phyloP scores from a whole-genome alignment of 2,329 filamentous ascomycete species.

The Nemania sp. region DNA sequence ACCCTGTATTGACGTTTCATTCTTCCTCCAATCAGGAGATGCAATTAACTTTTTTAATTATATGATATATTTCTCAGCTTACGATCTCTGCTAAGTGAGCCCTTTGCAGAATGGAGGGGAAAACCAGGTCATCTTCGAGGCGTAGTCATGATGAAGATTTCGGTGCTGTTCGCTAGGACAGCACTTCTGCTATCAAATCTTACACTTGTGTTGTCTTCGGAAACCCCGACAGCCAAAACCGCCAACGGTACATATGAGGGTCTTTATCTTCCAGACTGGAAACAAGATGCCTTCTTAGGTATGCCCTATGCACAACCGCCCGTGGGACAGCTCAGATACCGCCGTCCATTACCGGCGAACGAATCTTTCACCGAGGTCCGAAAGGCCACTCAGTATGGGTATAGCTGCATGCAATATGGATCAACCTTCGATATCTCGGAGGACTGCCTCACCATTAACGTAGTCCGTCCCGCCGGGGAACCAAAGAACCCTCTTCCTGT shows the following conservation, averaged over 20 bases:
- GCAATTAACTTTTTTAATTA: not conserved
- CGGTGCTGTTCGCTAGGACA: not conserved
- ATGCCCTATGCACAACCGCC: constrained; percentile 57
- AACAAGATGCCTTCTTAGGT: constrained; percentile 57
- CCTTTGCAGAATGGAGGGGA: not conserved
- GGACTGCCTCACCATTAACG: constrained; percentile 60
- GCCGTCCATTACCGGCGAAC: constrained; percentile 54
- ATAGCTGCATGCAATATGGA: constrained; percentile 61
- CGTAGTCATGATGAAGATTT: constrained; percentile 17
- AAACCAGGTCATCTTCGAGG: not conserved
- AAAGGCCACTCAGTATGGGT: constrained; percentile 57
- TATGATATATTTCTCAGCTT: not conserved
- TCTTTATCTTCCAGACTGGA: constrained; percentile 50
- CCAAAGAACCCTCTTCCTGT: constrained; percentile 55
- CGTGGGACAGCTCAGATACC: constrained; percentile 53
- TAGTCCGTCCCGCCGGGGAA: constrained; percentile 56
- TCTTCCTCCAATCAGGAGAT: constrained; percentile 39
- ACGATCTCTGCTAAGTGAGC: not conserved
- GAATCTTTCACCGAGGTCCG: constrained; percentile 55
- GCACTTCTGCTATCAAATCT: constrained; percentile 10
- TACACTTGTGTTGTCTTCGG: constrained; percentile 6
- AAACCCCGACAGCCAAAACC: constrained; percentile 41
- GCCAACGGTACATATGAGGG: constrained; percentile 54
- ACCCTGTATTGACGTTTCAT: constrained; percentile 23
- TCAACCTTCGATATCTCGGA: constrained; percentile 59